Evolutionary conservation across 1,284 basidiomycete genomes (phyloP).

Genomic region (Ganoderma lingzhi): DNA sequence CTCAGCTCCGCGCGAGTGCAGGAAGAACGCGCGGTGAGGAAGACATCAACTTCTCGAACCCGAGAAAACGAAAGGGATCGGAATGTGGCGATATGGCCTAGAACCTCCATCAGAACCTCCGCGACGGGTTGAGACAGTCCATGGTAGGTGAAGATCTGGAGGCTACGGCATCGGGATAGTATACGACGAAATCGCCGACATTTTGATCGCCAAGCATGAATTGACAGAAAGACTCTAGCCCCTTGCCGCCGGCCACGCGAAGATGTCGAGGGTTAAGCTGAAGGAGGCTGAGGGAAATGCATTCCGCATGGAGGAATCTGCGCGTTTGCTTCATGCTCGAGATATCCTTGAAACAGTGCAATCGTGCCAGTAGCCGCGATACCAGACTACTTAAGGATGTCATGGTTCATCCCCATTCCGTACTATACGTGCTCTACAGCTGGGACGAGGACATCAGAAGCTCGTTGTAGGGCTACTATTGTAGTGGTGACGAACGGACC

Average conservation of each 20-base stretch:
- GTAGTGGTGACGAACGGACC: no score
- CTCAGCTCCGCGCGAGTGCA: not conserved
- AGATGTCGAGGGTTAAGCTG: not conserved
- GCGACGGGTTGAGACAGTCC: not conserved
- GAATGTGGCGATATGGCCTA: not conserved
- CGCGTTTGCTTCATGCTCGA: not conserved
- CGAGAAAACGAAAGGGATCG: not conserved
- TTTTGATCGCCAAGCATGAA: not conserved
- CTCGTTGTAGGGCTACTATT: no score
- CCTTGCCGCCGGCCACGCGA: not conserved
- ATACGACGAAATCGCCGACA: not conserved
- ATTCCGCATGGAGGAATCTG: not conserved
- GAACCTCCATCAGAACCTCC: not conserved
- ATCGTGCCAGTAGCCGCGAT: not conserved
- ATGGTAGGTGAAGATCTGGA: not conserved
- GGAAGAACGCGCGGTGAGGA: not conserved
- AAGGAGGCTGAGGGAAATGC: not conserved
- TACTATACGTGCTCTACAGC: no score
- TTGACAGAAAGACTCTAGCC: not conserved
- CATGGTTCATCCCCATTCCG: no score
- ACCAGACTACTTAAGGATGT: not conserved
- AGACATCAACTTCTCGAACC: not conserved
- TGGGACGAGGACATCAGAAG: no score
- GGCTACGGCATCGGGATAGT: not conserved
- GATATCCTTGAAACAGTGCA: not conserved